phyloP scores from a whole-genome alignment of 306 rosid species.

The Pterocarpus santalinus region DNA sequence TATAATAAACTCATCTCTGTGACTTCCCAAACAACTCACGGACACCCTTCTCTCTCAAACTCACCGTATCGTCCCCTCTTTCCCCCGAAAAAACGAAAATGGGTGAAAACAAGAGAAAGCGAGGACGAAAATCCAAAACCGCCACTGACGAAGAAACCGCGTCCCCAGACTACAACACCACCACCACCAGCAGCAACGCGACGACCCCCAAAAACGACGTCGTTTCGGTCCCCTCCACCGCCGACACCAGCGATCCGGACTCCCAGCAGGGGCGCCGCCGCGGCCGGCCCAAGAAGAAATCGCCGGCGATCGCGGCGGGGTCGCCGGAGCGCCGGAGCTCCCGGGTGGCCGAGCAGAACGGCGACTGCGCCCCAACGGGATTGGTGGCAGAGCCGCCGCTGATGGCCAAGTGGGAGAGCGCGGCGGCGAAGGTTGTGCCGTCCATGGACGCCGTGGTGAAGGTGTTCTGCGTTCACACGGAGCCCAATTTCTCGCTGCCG shows the following conservation, averaged over 20 bases:
- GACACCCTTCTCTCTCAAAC: not conserved
- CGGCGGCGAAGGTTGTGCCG: constrained; percentile 60
- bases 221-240: constrained; percentile 39
- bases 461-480: constrained; percentile 83
- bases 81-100: constrained; percentile 34
- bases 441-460: constrained; percentile 88
- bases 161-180: constrained; percentile 37
- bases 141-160: constrained; percentile 49
- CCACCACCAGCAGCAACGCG: constrained; percentile 23
- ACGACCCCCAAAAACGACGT: constrained; percentile 40
- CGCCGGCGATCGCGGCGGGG: constrained; percentile 19
- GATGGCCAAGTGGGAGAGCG: constrained; percentile 57
- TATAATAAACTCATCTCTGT: too few relatives aligned
- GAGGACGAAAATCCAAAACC: constrained; percentile 60
- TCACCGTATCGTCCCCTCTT: not conserved
- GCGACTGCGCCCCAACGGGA: constrained; percentile 40
- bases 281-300: constrained; percentile 60
- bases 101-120: constrained; percentile 64
- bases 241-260: constrained; percentile 37
- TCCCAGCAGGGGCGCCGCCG: constrained; percentile 46
- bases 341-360: constrained; percentile 56
- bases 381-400: constrained; percentile 38
- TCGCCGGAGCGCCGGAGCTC: constrained; percentile 57
- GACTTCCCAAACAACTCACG: too few relatives aligned
- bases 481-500: constrained; percentile 85